A percentile compares a stretch with the other conserved stretches of the same genome.
Conservation (phyloP, 2,329 filamentous ascomycete species). For the Diaporthe nobilis region DNA sequence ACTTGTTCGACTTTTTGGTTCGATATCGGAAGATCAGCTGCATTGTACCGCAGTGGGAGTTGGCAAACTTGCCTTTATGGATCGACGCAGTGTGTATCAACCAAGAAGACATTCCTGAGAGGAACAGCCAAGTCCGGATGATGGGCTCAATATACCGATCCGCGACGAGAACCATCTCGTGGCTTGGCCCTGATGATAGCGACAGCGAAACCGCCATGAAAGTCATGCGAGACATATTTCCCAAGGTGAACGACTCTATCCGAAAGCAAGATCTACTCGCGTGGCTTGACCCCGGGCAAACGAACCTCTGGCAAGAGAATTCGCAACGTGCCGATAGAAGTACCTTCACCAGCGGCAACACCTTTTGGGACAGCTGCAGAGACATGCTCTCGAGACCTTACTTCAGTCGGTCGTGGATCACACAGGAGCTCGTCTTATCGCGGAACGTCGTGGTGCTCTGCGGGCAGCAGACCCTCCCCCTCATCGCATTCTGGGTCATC, state of each 20-base stretch:
- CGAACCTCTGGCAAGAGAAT: background rate
- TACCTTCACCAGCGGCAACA: background rate
- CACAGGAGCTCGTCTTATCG: constrained; percentile 14
- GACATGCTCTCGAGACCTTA: background rate
- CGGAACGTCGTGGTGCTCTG: constrained; percentile 9
- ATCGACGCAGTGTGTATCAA: constrained; percentile 27
- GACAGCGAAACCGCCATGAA: background rate
- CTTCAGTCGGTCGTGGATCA: constrained; percentile 20
- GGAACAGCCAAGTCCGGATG: constrained; percentile 19
- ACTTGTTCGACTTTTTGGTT: constrained; percentile 3
- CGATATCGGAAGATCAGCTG: constrained; percentile 11
- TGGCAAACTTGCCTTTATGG: constrained; percentile 53
- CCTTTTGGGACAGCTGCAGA: constrained; percentile 5
- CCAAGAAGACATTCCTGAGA: constrained; percentile 12
- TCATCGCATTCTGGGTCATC: background rate
- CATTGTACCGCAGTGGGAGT: constrained; percentile 3
- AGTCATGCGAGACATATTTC: background rate
- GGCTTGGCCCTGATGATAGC: background rate
- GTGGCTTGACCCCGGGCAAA: background rate
- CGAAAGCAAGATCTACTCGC: background rate
- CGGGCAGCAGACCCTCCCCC: constrained; percentile 17
- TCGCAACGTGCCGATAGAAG: background rate
- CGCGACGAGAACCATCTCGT: background rate
- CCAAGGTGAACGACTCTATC: background rate
- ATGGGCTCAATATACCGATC: constrained; percentile 10